phyloP scores from a whole-genome alignment of 176 grass and related monocot genomes.

The Avena atlantica region DNA sequence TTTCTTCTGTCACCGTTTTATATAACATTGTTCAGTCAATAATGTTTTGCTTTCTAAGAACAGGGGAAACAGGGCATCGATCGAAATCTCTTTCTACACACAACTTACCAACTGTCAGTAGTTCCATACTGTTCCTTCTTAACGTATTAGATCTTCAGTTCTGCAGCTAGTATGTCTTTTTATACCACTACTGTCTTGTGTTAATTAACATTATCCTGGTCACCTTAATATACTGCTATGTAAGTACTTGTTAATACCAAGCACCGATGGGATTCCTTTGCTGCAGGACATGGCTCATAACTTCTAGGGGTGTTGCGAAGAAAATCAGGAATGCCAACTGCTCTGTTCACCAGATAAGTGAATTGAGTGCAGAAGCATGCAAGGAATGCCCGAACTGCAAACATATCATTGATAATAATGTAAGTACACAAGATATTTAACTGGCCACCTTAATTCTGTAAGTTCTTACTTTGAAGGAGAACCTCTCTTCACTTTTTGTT shows the following conservation, averaged over 20 bases:
- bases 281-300: conserved; percentile 81
- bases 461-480: conserved; percentile 4
- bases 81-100: not conserved
- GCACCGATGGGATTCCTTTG: conserved; percentile 8
- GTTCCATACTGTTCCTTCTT: not conserved
- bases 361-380: conserved; percentile 61
- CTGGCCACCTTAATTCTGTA: not conserved
- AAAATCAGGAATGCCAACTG: conserved; percentile 79
- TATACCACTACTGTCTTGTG: not conserved
- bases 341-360: conserved; percentile 51
- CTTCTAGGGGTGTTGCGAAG: conserved; percentile 75
- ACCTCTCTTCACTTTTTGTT: not conserved
- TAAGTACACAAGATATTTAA: conserved; percentile 47
- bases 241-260: not conserved
- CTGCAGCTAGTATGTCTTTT: not conserved
- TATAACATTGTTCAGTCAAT: not conserved
- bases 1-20: no score
- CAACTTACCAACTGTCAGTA: not conserved
- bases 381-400: conserved; percentile 85
- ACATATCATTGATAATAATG: conserved; percentile 86
- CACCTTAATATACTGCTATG: not conserved
- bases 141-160: not conserved
- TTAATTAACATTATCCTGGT: not conserved
- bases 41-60: not conserved
- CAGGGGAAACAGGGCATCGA: not conserved